A percentile compares a stretch with the other conserved stretches of the same genome.
These are phyloP conservation scores for Paraconiothyrium brasiliense DNA, from an alignment of 2,329 filamentous ascomycete genomes.

Conservation along the genomic window DNA sequence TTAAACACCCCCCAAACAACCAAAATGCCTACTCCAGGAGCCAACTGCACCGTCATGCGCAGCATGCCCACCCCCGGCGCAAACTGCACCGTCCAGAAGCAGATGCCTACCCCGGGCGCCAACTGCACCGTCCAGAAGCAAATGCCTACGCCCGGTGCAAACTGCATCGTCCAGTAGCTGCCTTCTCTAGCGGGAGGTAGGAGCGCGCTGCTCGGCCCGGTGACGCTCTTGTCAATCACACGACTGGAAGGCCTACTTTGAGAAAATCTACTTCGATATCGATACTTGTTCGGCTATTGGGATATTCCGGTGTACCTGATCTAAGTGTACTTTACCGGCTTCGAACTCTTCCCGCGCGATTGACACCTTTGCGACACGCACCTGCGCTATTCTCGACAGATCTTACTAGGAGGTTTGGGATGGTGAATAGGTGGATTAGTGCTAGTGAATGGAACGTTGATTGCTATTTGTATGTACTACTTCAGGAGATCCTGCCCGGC, in stretches of 20 bases:
- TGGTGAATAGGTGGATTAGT: background rate
- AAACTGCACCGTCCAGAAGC: slow-evolving; percentile 19
- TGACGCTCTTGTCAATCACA: background rate
- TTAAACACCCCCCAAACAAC: slow-evolving; percentile 22
- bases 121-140: slow-evolving; percentile 21
- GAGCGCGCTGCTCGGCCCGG: background rate
- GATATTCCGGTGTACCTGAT: no score
- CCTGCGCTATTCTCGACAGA: background rate
- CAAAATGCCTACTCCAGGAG: slow-evolving; percentile 26
- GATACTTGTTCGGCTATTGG: background rate
- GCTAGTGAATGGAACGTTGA: background rate
- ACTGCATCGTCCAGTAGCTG: slow-evolving; percentile 19
- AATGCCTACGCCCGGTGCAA: slow-evolving; percentile 6
- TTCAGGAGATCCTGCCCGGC: background rate
- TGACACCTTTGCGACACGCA: background rate
- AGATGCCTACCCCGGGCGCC: slow-evolving; percentile 5
- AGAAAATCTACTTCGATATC: background rate
- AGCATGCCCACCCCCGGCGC: slow-evolving; percentile 5
- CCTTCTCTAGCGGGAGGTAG: background rate
- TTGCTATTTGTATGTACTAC: background rate
- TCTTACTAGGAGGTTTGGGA: background rate
- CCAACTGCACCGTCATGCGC: slow-evolving; percentile 19
- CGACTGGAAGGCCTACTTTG: background rate
- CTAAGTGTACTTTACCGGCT: no score
- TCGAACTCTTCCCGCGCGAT: background rate